Evolutionary conservation across 305 asterid species (phyloP), one percentile per base, ranked within the genome.

Genomic region (Fraxinus xanthoxyloides): DNA sequence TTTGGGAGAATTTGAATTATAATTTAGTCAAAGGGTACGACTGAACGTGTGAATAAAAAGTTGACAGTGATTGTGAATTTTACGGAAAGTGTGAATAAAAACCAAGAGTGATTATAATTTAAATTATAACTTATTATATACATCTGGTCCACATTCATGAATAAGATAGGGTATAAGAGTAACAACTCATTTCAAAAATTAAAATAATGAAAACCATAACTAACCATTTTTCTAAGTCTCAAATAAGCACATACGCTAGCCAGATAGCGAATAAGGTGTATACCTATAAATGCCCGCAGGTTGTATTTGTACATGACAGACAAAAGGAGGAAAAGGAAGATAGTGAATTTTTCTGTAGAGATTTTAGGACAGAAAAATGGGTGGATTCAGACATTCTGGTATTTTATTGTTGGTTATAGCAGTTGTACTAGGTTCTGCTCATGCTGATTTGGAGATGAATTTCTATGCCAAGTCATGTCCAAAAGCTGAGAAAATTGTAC

Each of bases 401-500:
- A 51, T 80, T 61, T 77, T 40, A 43, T 19, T 82, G 34, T 31
- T 87, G 36, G 7, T 85, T 6, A 3, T 84, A 8, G 90, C 84
- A 15, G 24, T 83, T 24, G 54, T 82, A 2, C 35, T 73, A 35
- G 82, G 80, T 43, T 81, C 83, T 56, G 72, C 86, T 54, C 32
- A 76, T 59, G 93, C 86, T 76, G 89, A 85, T 72, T 35, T 92
- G 23, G 30, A 81, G 84, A 17, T 87, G 87, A 85, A 90, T 83
- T 92, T 84, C 86, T 92, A 92, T 35, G 87, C 82, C 34, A 77
- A 89, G 30, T 77, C 86, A 5, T 92, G 97, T 69, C 94, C 97
- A 1, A 87, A 84, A 12, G 94, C 95, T 32, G 94, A 92, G 83
- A 81, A 86, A 31, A 86, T 92, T 73, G 91, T 92, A 69, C 86